These are phyloP conservation scores for Antitrichia curtipendula DNA, from an alignment of 225 moss, liverwort and hornwort species.

Conservation along the genomic window DNA sequence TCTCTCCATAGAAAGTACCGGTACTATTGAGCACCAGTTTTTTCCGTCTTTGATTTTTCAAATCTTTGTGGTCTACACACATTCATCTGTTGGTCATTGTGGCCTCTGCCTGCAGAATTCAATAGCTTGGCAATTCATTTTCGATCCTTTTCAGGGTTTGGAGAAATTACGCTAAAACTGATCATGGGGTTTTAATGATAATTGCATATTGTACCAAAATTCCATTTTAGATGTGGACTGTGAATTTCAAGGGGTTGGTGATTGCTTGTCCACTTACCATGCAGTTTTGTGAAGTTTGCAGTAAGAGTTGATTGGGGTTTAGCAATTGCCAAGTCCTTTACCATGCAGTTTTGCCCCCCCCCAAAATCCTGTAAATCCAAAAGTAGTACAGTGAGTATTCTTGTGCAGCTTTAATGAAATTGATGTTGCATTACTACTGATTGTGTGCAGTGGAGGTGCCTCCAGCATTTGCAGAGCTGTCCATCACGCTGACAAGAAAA, in stretches of 20 bases:
- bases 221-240: not conserved
- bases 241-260: not conserved
- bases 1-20: not conserved
- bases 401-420: not conserved
- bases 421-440: not conserved
- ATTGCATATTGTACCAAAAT: not conserved
- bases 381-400: not conserved
- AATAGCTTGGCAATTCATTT: not conserved
- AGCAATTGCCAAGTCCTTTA: too few relatives aligned
- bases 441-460: constrained; percentile 47
- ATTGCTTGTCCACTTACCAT: not conserved
- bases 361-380: not conserved
- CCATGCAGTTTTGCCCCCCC: not conserved
- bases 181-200: not conserved
- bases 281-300: not conserved
- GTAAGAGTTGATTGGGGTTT: not conserved
- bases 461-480: constrained; percentile 24
- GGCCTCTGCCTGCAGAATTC: not conserved
- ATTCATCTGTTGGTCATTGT: not conserved
- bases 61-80: not conserved
- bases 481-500: constrained; percentile 29
- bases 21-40: not conserved
- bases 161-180: not conserved
- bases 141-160: not conserved
- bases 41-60: not conserved